Base-by-base conservation (phyloP, 2,329 filamentous ascomycete species). In the Alternaria sp. region DNA sequence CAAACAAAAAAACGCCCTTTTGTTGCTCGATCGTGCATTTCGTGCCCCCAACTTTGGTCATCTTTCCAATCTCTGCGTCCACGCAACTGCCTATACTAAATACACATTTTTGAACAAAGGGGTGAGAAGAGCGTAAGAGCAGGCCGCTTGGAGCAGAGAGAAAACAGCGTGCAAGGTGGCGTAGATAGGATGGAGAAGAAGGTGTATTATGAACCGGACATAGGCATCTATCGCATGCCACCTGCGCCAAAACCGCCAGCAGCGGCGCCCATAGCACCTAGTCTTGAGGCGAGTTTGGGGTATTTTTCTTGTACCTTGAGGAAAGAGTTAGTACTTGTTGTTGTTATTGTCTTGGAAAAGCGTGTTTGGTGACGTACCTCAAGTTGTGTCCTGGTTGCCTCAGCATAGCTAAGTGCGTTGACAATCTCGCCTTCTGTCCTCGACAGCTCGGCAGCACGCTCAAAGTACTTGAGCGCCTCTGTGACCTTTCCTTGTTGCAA, bases 401-500 rank as follows among this genome's bases (percentile, higher is more conserved):
- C 95, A 30, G 95, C 95, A 77, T 99, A 99, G 20, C 93, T 97
- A 18, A 99, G 86, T 7, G 95, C 95, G 75, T 98, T 98, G 69
- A 98, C 89, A 65, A 98, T 94, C 83, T 99, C 95, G 62, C 92
- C 92, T 74, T 97, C 94, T 34, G 95, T 99, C 72, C 95, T 87
- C 48, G 93, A 94, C 54, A 99, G 89, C 82, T 98, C 94, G 28
- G 94, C 95, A 2, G 95, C 95, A 63, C 93, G 91, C 85, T 98
- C 94, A 78, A 99, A 99, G 85, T 98, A 98, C 81, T 91, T 93
- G 68, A 99, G 89, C 0, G 95, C 95, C 65, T 97, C 92, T 36
- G 91, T 92, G 60, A 99, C 94, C 84, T 97, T 97, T 80, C 95
- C 95, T 84, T 98, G 95, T 81, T 99, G 95, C 36, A 99, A 87